These are phyloP conservation scores for Rubus idaeus DNA, from an alignment of 306 rosid species.

Conservation along the genomic window DNA sequence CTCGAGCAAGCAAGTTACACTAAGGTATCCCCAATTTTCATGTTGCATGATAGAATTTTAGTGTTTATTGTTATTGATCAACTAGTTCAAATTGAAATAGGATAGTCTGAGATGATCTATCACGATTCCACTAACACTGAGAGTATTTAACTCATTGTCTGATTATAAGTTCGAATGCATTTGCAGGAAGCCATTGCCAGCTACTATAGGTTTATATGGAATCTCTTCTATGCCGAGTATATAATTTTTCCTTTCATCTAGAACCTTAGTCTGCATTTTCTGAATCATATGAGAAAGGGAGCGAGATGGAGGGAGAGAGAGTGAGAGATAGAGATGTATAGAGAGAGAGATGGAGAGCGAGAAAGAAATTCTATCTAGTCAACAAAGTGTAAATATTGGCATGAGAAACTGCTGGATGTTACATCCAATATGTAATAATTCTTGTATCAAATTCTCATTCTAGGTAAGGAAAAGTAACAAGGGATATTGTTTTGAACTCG, in stretches of 20 bases:
- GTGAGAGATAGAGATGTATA: neutral
- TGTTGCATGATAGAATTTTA: neutral
- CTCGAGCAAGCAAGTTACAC: conserved; percentile 81
- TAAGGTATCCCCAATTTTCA: conserved; percentile 48
- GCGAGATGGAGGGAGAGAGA: conserved; percentile 13
- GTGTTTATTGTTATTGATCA: neutral
- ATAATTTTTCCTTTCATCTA: conserved; percentile 83
- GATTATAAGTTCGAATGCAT: conserved; percentile 24
- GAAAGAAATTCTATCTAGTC: neutral
- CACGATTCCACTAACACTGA: neutral
- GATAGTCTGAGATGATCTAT: neutral
- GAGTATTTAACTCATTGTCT: neutral
- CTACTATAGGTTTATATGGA: conserved; percentile 93
- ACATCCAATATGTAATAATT: neutral
- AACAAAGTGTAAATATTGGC: conserved; percentile 10
- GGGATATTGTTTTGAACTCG: conserved; percentile 1
- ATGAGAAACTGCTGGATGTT: neutral
- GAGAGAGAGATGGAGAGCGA: conserved; percentile 10
- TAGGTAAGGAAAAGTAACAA: neutral
- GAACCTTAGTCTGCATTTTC: conserved; percentile 18
- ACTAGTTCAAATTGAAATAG: neutral
- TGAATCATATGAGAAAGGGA: neutral
- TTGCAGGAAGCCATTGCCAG: conserved; percentile 87
- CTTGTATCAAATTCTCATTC: neutral
- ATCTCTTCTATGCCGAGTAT: conserved; percentile 88